Evolutionary conservation across 768 basidiomycete species (phyloP).

Genomic region (Tylopilus sp.): DNA sequence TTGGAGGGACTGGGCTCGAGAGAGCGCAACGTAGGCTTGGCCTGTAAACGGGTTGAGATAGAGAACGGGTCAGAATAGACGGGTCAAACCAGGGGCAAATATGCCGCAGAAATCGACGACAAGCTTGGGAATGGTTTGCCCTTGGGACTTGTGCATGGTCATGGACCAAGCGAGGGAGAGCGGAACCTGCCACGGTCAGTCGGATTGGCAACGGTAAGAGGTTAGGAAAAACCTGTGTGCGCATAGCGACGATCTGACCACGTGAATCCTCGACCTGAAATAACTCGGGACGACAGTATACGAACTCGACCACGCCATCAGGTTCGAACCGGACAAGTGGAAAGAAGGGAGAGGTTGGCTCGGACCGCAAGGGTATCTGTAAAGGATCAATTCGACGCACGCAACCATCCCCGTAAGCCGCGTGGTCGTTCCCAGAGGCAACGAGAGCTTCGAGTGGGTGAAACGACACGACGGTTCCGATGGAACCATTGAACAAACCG

Average conservation of each 20-base stretch:
- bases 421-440: too few species aligned
- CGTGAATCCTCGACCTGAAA: neutral
- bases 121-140: neutral
- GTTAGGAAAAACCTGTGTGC: neutral
- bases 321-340: neutral
- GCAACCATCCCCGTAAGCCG: neutral
- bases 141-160: conserved; percentile 1
- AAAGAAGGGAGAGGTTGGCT: neutral
- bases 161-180: neutral
- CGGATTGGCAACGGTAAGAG: too few species aligned
- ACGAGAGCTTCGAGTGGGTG: neutral
- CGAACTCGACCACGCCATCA: accelerated
- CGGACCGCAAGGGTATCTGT: too few species aligned
- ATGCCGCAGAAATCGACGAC: neutral
- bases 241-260: neutral
- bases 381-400: neutral
- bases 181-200: neutral
- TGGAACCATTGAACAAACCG: neutral
- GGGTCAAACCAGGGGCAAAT: neutral
- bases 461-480: neutral
- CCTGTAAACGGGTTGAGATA: neutral
- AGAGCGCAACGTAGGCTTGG: neutral
- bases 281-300: neutral
- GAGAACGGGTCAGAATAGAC: too few species aligned
- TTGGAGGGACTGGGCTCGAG: neutral